Evolutionary conservation across 257 asterid species (phyloP), one percentile per base, ranked within the genome.

Genomic region (Anisodus tanguticus): DNA sequence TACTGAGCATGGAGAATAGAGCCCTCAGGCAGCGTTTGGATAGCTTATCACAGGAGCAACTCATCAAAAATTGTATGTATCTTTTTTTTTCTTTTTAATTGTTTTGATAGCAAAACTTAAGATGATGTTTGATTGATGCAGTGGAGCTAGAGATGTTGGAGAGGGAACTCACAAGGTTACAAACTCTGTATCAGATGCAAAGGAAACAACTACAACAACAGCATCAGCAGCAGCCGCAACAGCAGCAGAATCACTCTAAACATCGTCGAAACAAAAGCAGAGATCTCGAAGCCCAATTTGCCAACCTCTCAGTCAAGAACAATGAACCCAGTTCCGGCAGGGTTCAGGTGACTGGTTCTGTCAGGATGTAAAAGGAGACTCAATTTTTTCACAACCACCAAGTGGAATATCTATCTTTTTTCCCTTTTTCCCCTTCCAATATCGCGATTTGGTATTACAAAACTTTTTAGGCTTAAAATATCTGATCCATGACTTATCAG

Each of bases 111-210:
- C 0, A 41, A 49, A 80, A 80, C 67, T 83, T 68, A 85, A 51
- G 0, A 15, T 31, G 79, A 68, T 79, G 63, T 43, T 17, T 41
- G 59, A 83, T 80, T 76, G 72, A 16, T n/a, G 39, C 88, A 95
- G 98, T 94, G 93, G 98, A 94, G 88, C 98, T 94, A 85, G 99
- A 92, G 19, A 93, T 94, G 93, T 69, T 95, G 53, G 97, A 92
- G 89, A 89, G 94, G 84, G 99, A 95, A 86, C 89, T 95, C 2
- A 91, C 86, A 86, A 93, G 98, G 89, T 57, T 95, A 87, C 98
- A 93, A 84, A 74, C 91, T 79, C 54, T 91, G 78, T 88, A 71
- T 81, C 93, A 91, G 78, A 68, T 88, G 62, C 97, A 91, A 81
- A 89, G 84, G 89, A 92, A 89, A 78, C 93, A 90, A 13, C 67